Evolutionary conservation across 2,329 filamentous ascomycete genomes (phyloP), one percentile per base, ranked within the genome.

Genomic region (Diaporthe vaccinii): DNA sequence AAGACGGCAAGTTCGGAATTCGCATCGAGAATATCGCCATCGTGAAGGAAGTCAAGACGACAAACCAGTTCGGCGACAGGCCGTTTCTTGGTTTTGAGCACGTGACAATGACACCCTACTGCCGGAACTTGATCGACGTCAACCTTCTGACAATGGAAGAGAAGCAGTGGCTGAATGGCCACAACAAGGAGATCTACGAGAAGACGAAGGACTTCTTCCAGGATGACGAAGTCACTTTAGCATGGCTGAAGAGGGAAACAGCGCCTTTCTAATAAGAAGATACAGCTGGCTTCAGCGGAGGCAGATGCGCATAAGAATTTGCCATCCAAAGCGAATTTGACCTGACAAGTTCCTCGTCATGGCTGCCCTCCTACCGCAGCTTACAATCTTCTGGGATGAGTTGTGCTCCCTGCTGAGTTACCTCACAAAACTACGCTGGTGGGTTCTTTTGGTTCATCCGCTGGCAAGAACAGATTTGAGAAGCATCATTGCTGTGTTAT

Each of bases 1-100:
- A 98, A 84, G 97, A 99, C 80, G 96, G 95, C 65, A 92, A 92
- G 53, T 99, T 98, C 81, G 97, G 97, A 25, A 97, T 99, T 79
- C 93, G 97, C 25, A 98, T 98, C 80, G 97, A 99, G 85, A 99
- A 99, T 83, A 92, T 99, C 80, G 91, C 98, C 78, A 93, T 98
- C 88, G 95, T 97, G 41, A 93, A 91, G 78, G 95, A 98, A 82
- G 93, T 94, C n/a, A 88, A 96, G 84, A 98, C 96, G 6, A 92
- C 93, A 77, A 90, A 98, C 84, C 91, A 92, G 49, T 98, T 98
- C 82, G 96, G 96, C 28, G 96, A 98, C 80, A 98, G 98, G 86
- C 93, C 96, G 2, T 99, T 94, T 85, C 87, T 98, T 49, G 95
- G 96, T 4, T 99, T 99, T 79, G 96, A 99, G 86, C 95, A 98